Percentiles rank a stretch among this genome's conserved stretches.
Evolutionary conservation across 371 early-diverging fungal genomes (phyloP).

Genomic region (Circinella minor): DNA sequence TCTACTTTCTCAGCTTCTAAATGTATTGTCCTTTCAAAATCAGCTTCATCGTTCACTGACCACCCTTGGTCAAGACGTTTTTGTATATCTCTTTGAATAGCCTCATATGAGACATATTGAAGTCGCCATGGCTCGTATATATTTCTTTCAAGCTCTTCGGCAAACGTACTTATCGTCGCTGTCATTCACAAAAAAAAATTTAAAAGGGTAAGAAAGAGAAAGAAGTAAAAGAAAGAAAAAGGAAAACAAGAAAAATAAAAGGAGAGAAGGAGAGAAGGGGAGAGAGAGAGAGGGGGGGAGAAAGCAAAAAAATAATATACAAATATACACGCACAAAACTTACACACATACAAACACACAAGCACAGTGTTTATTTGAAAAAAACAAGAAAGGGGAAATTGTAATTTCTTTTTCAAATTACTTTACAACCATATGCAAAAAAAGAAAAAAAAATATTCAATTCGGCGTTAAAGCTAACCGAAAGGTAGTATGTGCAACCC

Average conservation of each 20-base stretch:
- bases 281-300: background rate
- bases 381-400: too few species aligned
- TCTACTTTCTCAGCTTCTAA: slow-evolving; percentile 90
- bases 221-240: background rate
- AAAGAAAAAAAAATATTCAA: too few species aligned
- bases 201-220: slow-evolving; percentile 3
- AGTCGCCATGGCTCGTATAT: slow-evolving; percentile 84
- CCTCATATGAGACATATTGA: slow-evolving; percentile 86
- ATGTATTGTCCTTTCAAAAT: slow-evolving; percentile 82
- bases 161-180: slow-evolving; percentile 77
- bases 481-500: too few species aligned
- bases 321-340: too few species aligned
- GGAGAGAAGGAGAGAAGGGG: background rate
- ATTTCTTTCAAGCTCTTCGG: slow-evolving; percentile 71
- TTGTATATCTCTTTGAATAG: slow-evolving; percentile 78
- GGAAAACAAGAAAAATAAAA: slow-evolving; percentile 6
- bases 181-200: slow-evolving; percentile 3
- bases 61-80: slow-evolving; percentile 48
- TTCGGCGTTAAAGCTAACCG: too few species aligned
- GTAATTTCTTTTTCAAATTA: too few species aligned
- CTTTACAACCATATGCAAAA: too few species aligned
- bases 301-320: too few species aligned
- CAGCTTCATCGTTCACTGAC: slow-evolving; percentile 78
- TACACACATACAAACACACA: too few species aligned
- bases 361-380: too few species aligned